Conservation (phyloP, 1,284 basidiomycete genomes). For the Termitomyces sp. region DNA sequence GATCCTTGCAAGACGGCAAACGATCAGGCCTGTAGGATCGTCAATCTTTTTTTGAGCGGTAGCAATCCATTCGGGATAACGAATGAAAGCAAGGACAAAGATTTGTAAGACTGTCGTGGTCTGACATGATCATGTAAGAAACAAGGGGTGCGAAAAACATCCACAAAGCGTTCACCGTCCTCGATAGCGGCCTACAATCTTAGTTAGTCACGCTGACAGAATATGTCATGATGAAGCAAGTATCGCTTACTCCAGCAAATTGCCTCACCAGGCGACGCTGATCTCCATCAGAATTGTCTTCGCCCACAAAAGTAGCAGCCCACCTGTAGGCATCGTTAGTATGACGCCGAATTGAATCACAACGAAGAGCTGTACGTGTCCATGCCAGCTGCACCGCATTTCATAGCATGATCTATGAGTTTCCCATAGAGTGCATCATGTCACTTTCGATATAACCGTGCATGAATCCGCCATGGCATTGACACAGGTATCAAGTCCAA, state of each 20-base stretch:
- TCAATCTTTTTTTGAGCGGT: not conserved
- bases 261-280: not conserved
- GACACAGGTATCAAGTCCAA: constrained; percentile 2
- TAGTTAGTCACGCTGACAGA: not conserved
- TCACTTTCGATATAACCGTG: not conserved
- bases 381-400: not conserved
- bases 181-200: not conserved
- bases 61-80: not conserved
- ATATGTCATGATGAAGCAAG: not conserved
- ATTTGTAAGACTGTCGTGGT: not conserved
- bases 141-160: not conserved
- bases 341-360: not conserved
- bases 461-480: not conserved
- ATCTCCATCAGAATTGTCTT: not conserved
- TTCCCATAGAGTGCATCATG: not conserved
- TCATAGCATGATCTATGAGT: not conserved
- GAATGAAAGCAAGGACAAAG: constrained; percentile 1
- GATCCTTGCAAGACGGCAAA: constrained; percentile 3
- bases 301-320: not conserved
- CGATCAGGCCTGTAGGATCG: not conserved
- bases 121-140: not conserved
- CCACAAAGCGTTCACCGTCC: not conserved
- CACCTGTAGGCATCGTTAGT: not conserved
- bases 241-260: not conserved
- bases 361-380: not conserved